Conservation (phyloP, 768 basidiomycete species). For the Pisolithus tinctorius region DNA sequence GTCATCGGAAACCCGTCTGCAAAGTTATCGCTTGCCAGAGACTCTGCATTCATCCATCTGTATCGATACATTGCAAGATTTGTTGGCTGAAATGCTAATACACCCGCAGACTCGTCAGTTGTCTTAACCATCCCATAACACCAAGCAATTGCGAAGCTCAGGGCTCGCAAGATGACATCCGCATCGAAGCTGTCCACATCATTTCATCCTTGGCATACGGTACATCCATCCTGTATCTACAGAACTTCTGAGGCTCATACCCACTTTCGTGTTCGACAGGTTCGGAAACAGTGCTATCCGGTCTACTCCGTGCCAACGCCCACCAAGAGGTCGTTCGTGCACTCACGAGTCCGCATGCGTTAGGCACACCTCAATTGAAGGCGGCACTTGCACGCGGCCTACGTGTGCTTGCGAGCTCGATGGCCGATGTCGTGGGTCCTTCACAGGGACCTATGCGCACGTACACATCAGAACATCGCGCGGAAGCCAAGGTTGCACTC, state of each 20-base stretch:
- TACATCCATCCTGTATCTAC: constrained; percentile 11
- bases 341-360: constrained; percentile 35
- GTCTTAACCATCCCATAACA: constrained; percentile 38
- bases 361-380: constrained; percentile 36
- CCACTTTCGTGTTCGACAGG: constrained; percentile 29
- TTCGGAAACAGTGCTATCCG: constrained; percentile 52
- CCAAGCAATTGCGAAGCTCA: constrained; percentile 24
- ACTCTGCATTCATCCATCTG: constrained; percentile 50
- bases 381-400: constrained; percentile 60
- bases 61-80: constrained; percentile 21
- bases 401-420: constrained; percentile 48
- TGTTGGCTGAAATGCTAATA: not conserved
- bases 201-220: constrained; percentile 70
- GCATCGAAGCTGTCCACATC: constrained; percentile 70
- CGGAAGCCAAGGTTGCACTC: constrained; percentile 51
- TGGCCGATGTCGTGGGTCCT: constrained; percentile 66
- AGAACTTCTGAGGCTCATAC: too few relatives aligned
- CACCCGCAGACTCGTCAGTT: constrained; percentile 49
- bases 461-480: constrained; percentile 31
- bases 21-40: constrained; percentile 51
- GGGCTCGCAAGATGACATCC: constrained; percentile 42
- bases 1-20: constrained; percentile 78
- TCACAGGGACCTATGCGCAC: constrained; percentile 54
- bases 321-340: constrained; percentile 57
- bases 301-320: constrained; percentile 51